phyloP scores from a whole-genome alignment of 352 stramenopile genomes.

The Phytopythium kandeliae region DNA sequence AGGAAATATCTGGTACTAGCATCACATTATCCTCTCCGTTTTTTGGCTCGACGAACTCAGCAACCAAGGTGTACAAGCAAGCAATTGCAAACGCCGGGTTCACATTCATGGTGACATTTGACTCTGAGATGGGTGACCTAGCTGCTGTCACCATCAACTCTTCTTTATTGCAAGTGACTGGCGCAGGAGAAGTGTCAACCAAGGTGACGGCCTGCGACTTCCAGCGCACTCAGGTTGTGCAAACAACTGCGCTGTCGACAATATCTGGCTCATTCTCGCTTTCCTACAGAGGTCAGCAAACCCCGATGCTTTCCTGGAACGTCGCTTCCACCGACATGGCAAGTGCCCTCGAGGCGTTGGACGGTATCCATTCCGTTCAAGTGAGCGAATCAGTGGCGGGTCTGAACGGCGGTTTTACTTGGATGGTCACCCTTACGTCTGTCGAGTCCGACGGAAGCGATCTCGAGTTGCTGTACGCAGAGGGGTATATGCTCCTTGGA shows the following conservation, averaged over 20 bases:
- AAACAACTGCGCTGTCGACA: constrained; percentile 34
- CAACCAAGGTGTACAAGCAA: constrained; percentile 84
- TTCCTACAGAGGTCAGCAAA: constrained; percentile 59
- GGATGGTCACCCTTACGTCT: constrained; percentile 84
- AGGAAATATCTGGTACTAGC: constrained; percentile 41
- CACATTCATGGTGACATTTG: constrained; percentile 71
- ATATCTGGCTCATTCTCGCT: constrained; percentile 88
- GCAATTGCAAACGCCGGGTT: constrained; percentile 32
- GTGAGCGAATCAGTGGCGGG: constrained; percentile 31
- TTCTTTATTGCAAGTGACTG: constrained; percentile 31
- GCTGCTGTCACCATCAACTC: constrained; percentile 46
- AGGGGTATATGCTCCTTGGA: constrained; percentile 73
- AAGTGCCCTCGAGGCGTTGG: constrained; percentile 59
- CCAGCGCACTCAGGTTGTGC: constrained; percentile 70
- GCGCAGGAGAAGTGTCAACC: constrained; percentile 4
- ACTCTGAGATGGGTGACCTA: constrained; percentile 71
- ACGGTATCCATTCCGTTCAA: constrained; percentile 63
- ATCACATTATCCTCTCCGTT: constrained; percentile 90
- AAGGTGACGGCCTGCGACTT: constrained; percentile 85
- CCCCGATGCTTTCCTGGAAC: constrained; percentile 66
- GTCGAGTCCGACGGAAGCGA: constrained; percentile 32
- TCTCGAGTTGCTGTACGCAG: constrained; percentile 65
- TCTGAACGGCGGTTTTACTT: constrained; percentile 59
- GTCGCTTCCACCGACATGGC: constrained; percentile 42
- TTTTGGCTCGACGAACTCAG: constrained; percentile 36